Evolutionary conservation across 805 yeast species (phyloP).

Genomic region (Metschnikowia reukaufii): DNA sequence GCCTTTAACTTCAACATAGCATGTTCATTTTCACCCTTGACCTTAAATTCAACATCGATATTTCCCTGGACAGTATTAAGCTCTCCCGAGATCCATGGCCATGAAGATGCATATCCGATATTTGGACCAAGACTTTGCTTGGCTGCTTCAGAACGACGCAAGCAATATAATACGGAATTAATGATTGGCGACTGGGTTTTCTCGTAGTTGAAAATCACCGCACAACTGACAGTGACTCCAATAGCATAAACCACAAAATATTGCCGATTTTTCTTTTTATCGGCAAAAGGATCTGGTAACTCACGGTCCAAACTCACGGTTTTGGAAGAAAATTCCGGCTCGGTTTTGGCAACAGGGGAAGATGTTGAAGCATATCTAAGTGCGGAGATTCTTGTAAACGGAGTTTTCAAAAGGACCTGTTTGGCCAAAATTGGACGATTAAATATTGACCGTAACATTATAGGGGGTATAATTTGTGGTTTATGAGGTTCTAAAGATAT

Average conservation of each 20-base stretch:
- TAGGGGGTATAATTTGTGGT: background rate
- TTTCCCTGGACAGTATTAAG: constrained; percentile 80
- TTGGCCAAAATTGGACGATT: constrained; percentile 1
- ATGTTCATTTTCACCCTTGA: constrained; percentile 61
- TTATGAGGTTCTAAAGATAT: too few relatives aligned
- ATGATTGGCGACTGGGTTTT: constrained; percentile 88
- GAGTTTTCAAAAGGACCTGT: background rate
- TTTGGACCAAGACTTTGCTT: constrained; percentile 67
- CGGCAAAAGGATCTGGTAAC: constrained; percentile 76
- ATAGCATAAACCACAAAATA: constrained; percentile 50
- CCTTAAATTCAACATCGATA: constrained; percentile 69
- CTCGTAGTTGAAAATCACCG: constrained; percentile 85
- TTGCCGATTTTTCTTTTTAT: constrained; percentile 48
- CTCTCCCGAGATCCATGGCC: constrained; percentile 90
- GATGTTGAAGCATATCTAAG: constrained; percentile 6
- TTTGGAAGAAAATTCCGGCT: background rate
- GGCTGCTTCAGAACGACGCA: constrained; percentile 72
- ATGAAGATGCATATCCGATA: constrained; percentile 67
- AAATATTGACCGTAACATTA: constrained; percentile 2
- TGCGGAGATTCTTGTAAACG: background rate
- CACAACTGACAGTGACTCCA: constrained; percentile 40
- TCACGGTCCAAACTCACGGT: constrained; percentile 68
- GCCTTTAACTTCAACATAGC: constrained; percentile 68
- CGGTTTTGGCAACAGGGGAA: background rate
- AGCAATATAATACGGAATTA: constrained; percentile 78